These are phyloP conservation scores for Herpetospermum pedunculosum DNA, from an alignment of 306 rosid species.

Conservation along the genomic window DNA sequence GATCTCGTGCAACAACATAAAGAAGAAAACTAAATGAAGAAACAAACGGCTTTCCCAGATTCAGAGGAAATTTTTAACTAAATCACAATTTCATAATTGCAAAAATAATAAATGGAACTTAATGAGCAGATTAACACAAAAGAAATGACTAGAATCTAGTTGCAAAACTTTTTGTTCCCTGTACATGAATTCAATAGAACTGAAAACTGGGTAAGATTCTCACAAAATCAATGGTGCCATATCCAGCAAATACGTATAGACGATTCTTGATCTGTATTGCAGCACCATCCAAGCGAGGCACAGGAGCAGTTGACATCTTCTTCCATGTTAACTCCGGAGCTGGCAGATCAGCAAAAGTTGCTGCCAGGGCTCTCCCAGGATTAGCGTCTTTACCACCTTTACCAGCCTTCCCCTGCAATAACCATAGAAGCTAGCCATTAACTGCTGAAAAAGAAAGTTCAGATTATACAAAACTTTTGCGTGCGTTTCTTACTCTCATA, in stretches of 20 bases:
- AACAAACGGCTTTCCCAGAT: background rate
- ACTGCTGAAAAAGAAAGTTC: background rate
- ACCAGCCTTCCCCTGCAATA: slow-evolving; percentile 20
- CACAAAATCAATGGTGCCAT: slow-evolving; percentile 57
- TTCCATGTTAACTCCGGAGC: slow-evolving; percentile 75
- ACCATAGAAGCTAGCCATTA: background rate
- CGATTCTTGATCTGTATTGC: slow-evolving; percentile 54
- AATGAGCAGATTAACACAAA: background rate
- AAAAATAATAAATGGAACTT: background rate
- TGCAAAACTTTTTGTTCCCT: background rate
- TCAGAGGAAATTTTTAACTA: background rate
- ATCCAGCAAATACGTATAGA: slow-evolving; percentile 73
- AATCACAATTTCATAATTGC: background rate
- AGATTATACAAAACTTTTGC: background rate
- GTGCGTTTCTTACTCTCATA: background rate
- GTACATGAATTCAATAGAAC: background rate
- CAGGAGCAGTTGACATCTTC: slow-evolving; percentile 68
- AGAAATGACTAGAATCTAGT: background rate
- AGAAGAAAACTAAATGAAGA: background rate
- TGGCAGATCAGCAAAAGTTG: slow-evolving; percentile 65
- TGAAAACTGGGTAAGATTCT: slow-evolving; percentile 14
- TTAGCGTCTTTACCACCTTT: slow-evolving; percentile 6
- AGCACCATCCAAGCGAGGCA: slow-evolving; percentile 73
- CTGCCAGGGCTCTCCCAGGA: slow-evolving; percentile 34
- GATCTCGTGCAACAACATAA: background rate